Percentiles rank a stretch among this genome's conserved stretches.
These are phyloP conservation scores for Phaffia tasmanica DNA, from an alignment of 768 basidiomycete species.

Conservation along the genomic window DNA sequence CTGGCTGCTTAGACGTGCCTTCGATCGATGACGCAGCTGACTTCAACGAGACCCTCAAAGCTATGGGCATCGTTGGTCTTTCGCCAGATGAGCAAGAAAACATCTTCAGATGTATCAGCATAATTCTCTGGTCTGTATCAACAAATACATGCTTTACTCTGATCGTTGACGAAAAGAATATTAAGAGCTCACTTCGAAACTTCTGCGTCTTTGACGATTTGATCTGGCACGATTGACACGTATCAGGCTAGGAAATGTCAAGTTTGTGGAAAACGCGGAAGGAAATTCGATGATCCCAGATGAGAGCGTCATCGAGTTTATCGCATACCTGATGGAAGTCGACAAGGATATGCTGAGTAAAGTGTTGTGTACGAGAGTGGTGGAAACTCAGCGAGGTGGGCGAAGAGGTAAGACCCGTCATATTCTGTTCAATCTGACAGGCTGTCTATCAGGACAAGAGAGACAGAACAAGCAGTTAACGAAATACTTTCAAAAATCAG, in stretches of 20 bases:
- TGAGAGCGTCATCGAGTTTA: conserved; percentile 81
- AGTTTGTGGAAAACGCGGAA: conserved; percentile 76
- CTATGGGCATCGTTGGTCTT: conserved; percentile 91
- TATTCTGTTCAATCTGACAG: background rate
- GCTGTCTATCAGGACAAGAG: background rate
- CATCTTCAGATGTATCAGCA: conserved; percentile 85
- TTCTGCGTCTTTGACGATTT: background rate
- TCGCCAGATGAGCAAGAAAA: conserved; percentile 70
- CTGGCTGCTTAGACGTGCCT: conserved; percentile 80
- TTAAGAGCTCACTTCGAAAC: no score
- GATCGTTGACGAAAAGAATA: background rate
- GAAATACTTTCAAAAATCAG: conserved; percentile 25
- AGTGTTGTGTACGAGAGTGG: conserved; percentile 65
- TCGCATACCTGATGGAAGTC: conserved; percentile 85
- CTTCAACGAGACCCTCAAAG: conserved; percentile 76
- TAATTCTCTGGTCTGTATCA: conserved; percentile 60
- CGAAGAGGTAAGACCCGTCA: conserved; percentile 50
- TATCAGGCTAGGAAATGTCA: conserved; percentile 66
- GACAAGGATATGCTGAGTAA: conserved; percentile 71
- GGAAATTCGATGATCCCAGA: conserved; percentile 76
- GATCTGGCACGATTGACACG: no score
- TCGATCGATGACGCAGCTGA: conserved; percentile 84
- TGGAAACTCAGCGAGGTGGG: conserved; percentile 90
- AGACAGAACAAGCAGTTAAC: background rate
- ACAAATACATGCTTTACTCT: no score